Percentiles rank a stretch among this genome's conserved stretches.
phyloP scores from a whole-genome alignment of 225 moss, liverwort and hornwort species.

The Thuidium tamariscinum region DNA sequence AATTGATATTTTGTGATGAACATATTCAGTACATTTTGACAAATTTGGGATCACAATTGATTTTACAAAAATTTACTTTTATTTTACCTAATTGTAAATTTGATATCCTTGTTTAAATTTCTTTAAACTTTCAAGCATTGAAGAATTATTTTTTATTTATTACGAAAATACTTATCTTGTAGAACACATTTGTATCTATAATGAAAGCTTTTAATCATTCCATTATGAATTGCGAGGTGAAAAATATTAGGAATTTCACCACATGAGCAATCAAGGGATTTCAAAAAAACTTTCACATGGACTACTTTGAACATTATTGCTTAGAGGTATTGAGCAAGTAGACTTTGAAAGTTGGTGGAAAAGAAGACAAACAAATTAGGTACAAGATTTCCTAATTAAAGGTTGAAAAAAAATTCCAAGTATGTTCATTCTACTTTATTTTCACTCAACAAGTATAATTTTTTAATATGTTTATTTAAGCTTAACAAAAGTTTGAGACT shows the following conservation, averaged over 20 bases:
- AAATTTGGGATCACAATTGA: fast-evolving
- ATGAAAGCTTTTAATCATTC: no score
- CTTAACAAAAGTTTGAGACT: not conserved
- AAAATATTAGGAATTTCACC: not conserved
- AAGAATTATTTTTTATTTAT: not conserved
- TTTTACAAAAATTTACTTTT: not conserved
- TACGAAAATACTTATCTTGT: fast-evolving
- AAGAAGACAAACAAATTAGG: not conserved
- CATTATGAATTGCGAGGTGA: not conserved
- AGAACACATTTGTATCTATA: no score
- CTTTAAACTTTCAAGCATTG: fast-evolving
- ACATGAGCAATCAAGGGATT: no score
- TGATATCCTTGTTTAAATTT: not conserved
- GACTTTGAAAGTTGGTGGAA: not conserved
- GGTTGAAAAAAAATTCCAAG: not conserved
- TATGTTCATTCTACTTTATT: not conserved
- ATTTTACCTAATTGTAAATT: not conserved
- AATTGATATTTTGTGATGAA: not conserved
- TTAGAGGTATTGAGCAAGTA: fast-evolving
- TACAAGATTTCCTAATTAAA: not conserved
- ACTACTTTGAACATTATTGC: not conserved
- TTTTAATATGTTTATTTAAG: not conserved
- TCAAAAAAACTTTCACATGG: not conserved
- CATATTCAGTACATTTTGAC: fast-evolving
- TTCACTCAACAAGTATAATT: not conserved